Percentiles rank a stretch among this genome's conserved stretches.
Evolutionary conservation across 768 basidiomycete genomes (phyloP).

Genomic region (Kwoniella botswanensis): DNA sequence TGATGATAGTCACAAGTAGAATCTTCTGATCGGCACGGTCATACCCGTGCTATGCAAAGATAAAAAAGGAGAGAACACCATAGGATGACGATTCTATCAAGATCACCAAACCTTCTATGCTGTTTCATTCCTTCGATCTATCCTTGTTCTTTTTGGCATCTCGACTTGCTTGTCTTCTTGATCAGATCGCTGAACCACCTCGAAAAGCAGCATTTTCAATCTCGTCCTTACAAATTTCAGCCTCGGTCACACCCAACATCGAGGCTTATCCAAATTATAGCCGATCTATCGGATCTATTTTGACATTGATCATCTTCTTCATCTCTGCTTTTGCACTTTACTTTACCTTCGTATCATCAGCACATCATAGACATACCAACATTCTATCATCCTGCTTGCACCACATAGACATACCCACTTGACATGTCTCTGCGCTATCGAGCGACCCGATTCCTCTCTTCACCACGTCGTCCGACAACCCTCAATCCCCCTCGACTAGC

Average conservation of each 20-base stretch:
- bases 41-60: neutral
- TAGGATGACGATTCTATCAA: neutral
- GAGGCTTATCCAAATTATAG: neutral
- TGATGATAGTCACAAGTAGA: neutral
- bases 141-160: neutral
- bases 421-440: conserved; percentile 7
- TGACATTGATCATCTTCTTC: neutral
- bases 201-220: neutral
- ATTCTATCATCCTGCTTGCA: neutral
- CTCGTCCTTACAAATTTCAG: neutral
- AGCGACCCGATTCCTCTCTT: neutral
- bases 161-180: too few relatives aligned
- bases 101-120: neutral
- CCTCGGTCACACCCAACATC: neutral
- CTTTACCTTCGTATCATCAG: neutral
- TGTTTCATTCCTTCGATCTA: neutral
- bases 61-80: neutral
- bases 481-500: neutral
- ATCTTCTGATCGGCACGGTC: neutral
- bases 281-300: conserved; percentile 15
- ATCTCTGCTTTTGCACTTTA: neutral
- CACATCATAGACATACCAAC: neutral
- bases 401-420: neutral
- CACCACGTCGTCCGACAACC: neutral
- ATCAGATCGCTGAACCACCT: too few relatives aligned